These are phyloP conservation scores for Leccinum sublutescens DNA, from an alignment of 768 basidiomycete genomes.

Conservation along the genomic window DNA sequence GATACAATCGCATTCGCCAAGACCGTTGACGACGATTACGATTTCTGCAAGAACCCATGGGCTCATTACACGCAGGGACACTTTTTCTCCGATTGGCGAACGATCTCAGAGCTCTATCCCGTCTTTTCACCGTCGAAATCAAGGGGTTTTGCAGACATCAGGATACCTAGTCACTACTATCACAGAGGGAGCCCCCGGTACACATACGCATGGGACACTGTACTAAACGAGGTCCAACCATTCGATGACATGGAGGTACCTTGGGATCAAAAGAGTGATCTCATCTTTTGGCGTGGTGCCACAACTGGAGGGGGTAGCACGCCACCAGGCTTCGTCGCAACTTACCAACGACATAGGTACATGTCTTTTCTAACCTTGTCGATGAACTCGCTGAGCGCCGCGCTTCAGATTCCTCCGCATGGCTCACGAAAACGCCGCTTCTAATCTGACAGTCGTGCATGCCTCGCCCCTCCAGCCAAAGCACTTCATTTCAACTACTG, in stretches of 20 bases:
- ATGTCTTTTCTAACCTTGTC: constrained; percentile 12
- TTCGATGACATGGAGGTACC: constrained; percentile 84
- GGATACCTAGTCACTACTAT: constrained; percentile 97
- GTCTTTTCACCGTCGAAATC: constrained; percentile 92
- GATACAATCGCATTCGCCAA: constrained; percentile 64
- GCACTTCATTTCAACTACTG: constrained; percentile 56
- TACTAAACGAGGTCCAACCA: constrained; percentile 67
- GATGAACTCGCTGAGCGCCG: neutral
- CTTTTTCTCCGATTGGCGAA: constrained; percentile 97
- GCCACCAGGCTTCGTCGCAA: constrained; percentile 76
- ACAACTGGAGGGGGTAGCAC: constrained; percentile 93
- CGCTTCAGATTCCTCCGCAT: constrained; percentile 65
- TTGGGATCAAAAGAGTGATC: constrained; percentile 87
- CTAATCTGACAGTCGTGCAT: constrained; percentile 65
- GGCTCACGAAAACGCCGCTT: constrained; percentile 50
- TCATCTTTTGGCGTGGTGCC: constrained; percentile 93
- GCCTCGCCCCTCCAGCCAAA: constrained; percentile 60
- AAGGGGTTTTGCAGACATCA: constrained; percentile 82
- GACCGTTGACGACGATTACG: constrained; percentile 59
- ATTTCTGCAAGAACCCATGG: constrained; percentile 82
- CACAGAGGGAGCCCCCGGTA: constrained; percentile 78
- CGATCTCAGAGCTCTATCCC: constrained; percentile 84
- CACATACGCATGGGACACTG: constrained; percentile 88
- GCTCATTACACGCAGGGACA: constrained; percentile 88
- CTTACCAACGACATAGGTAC: constrained; percentile 86